Conservation (phyloP, 495 filamentous ascomycete genomes). For the Daldinia caldariorum region DNA sequence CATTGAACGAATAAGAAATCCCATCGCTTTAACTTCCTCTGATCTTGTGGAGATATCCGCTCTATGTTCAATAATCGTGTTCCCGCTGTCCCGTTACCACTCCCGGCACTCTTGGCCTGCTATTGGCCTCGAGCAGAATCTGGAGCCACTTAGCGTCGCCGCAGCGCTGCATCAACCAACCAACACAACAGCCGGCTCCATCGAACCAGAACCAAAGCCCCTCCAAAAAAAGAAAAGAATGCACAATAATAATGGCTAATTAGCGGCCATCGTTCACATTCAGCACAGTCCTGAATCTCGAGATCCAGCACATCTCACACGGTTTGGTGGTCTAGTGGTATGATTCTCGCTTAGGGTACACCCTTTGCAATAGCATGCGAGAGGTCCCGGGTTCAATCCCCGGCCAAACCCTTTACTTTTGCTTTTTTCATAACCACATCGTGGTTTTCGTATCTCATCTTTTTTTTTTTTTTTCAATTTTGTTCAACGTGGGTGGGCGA, state of each 20-base stretch:
- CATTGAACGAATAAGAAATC: background rate
- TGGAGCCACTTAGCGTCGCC: slow-evolving; percentile 5
- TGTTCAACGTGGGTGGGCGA: too few relatives aligned
- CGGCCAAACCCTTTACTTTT: slow-evolving; percentile 40
- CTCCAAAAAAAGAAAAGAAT: background rate
- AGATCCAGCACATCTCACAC: background rate
- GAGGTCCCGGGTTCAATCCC: slow-evolving; percentile 45
- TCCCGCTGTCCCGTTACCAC: too few relatives aligned
- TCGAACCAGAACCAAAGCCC: background rate
- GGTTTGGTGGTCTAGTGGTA: slow-evolving; percentile 47
- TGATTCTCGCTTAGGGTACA: slow-evolving; percentile 46
- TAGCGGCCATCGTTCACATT: background rate
- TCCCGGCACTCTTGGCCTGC: background rate
- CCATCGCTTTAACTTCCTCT: background rate
- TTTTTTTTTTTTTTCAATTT: too few relatives aligned
- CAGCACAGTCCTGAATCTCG: background rate
- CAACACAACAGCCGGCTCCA: background rate
- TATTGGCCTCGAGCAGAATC: background rate
- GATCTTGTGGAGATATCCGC: background rate
- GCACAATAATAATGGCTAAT: background rate
- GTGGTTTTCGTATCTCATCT: too few relatives aligned
- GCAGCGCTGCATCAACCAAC: background rate
- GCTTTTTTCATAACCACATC: background rate
- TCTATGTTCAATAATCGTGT: background rate
- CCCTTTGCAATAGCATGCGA: slow-evolving; percentile 35